Evolutionary conservation across 371 early-diverging fungal species (phyloP), one percentile per base, ranked within the genome.

Genomic region (Apophysomyces variabilis): DNA sequence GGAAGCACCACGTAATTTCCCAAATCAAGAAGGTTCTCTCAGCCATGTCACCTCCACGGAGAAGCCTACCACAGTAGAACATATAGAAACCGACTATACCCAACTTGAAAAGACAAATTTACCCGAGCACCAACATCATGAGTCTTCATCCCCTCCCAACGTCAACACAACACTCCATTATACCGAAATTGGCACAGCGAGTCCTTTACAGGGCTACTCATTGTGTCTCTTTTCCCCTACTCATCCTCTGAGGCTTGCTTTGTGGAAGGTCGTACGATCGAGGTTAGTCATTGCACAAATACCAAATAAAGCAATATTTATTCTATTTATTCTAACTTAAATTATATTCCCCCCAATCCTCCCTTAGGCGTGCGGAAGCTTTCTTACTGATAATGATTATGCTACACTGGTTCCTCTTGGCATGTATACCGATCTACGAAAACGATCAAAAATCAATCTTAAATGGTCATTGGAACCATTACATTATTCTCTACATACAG

Each of bases 351-450:
- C 5, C 36, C 36, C 18, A 16, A 16, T 21, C 54, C 58, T 46
- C 13, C 61, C 54, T 8, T 37, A 85, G 87, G 64, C 69, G 70
- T 50, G 66, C 76, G 0, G 85, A 87, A 61, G 66, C 73, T 0
- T 71, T 78, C 41, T 68, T 85, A 1, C 69, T 85, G 7, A 67
- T 83, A 3, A 43, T 87, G 9, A 78, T 87, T 58, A 56, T 84
- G 16, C 62, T 81, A 0, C 82, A 87, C 45, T 87, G 85, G 81
- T 75, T 87, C 38, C 61, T 87, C n/a, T 73, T 87, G 44, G 82
- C 85, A 18, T 81, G 78, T 57, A 75, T 75, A 0, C 86, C 87
- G 0, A 82, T 84, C 7, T 73, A 72, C 57, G 47, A 63, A 3
- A 78, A 79, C 38, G 68, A 67, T 32, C 76, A 87, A 62, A 87